phyloP scores from a whole-genome alignment of 2,329 filamentous ascomycete species.

The Plectosphaerella cucumerina region DNA sequence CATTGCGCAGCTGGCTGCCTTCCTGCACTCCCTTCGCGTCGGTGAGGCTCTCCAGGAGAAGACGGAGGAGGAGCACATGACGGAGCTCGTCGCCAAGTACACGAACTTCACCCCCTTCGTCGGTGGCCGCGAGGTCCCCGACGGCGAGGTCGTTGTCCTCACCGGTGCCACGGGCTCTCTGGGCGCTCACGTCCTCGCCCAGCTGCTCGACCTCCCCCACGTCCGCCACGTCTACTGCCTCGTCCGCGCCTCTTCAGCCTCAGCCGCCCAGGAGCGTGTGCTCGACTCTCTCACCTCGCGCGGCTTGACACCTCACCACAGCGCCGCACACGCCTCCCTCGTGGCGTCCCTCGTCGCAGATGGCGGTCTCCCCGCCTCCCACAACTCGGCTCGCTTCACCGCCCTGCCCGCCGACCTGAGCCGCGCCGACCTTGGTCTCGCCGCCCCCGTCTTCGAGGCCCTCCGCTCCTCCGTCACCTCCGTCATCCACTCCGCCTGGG shows the following conservation, averaged over 20 bases:
- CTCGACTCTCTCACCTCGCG: conserved; percentile 23
- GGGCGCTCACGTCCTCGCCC: conserved; percentile 53
- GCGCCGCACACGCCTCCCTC: conserved; percentile 9
- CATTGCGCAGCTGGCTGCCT: conserved; percentile 27
- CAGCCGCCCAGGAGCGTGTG: conserved; percentile 24
- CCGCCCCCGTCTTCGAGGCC: conserved; percentile 16
- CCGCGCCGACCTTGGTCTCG: conserved; percentile 33
- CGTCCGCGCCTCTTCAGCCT: conserved; percentile 35
- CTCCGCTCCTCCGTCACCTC: conserved; percentile 28
- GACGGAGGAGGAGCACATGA: conserved; percentile 26
- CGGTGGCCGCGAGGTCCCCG: conserved; percentile 15
- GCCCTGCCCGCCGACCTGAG: conserved; percentile 36
- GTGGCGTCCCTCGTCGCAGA: conserved; percentile 27
- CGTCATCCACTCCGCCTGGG: conserved; percentile 48
- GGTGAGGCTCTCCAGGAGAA: conserved; percentile 8
- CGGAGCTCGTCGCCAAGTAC: conserved; percentile 30
- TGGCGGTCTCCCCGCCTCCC: conserved; percentile 12
- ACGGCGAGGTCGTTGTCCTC: conserved; percentile 35
- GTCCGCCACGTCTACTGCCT: conserved; percentile 48
- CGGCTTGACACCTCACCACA: conserved; percentile 21
- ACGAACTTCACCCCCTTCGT: conserved; percentile 22
- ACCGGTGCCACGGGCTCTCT: conserved; percentile 60
- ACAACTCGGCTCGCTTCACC: conserved; percentile 24
- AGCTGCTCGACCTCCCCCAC: conserved; percentile 53
- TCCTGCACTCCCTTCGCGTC: conserved; percentile 18